phyloP scores from a whole-genome alignment of 73 alveolate species.

The Uronychia setigera region DNA sequence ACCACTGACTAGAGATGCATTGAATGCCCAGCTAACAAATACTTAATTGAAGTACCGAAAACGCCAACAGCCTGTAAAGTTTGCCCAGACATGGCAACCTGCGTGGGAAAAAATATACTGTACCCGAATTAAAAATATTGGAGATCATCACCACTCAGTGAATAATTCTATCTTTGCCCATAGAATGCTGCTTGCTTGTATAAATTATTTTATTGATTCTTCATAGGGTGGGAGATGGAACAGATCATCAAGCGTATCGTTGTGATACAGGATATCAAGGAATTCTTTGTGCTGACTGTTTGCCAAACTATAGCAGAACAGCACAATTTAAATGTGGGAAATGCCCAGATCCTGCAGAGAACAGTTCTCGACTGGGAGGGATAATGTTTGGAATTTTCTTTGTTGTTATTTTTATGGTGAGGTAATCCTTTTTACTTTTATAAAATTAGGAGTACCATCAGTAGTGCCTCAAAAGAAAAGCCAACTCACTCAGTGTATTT shows the following conservation, averaged over 20 bases:
- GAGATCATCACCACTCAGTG: not conserved
- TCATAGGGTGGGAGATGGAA: not conserved
- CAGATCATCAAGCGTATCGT: not conserved
- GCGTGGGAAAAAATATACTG: not conserved
- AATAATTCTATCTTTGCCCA: not conserved
- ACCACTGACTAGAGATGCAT: slow-evolving; percentile 26
- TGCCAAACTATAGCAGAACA: not conserved
- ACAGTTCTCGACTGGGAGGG: not conserved
- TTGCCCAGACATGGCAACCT: slow-evolving; percentile 25
- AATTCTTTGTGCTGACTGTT: slow-evolving; percentile 14
- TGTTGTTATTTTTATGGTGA: not conserved
- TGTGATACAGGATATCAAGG: slow-evolving; percentile 10
- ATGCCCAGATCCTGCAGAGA: slow-evolving; percentile 8
- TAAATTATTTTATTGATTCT: too few species aligned
- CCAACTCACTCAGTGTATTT: slow-evolving; percentile 22
- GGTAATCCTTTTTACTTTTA: not conserved
- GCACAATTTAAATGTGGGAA: not conserved
- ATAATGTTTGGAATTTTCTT: not conserved
- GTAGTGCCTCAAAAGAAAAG: slow-evolving; percentile 14
- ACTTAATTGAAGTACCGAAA: slow-evolving; percentile 17
- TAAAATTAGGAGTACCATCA: not conserved
- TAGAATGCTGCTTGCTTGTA: not conserved
- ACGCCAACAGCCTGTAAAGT: slow-evolving; percentile 4
- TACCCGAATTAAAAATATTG: not conserved
- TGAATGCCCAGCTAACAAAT: slow-evolving; percentile 16